phyloP scores from a whole-genome alignment of 192 early-diverging fungal genomes.

The Coemansia sp. region DNA sequence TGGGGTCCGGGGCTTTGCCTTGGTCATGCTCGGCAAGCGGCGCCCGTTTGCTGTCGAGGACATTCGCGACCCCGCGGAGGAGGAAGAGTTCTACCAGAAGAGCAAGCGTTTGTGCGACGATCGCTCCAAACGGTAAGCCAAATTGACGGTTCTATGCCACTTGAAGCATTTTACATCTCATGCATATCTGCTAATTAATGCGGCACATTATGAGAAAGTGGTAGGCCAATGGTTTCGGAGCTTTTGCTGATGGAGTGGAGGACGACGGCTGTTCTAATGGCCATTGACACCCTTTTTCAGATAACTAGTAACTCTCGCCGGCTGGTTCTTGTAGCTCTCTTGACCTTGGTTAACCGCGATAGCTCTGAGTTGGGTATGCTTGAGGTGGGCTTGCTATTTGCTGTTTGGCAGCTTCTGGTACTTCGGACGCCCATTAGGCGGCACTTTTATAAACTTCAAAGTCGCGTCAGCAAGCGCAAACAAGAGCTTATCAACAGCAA shows the following conservation, averaged over 20 bases:
- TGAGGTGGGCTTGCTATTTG: not conserved
- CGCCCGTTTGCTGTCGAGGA: not conserved
- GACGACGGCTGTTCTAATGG: not conserved
- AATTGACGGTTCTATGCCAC: no score
- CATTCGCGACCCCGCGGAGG: not conserved
- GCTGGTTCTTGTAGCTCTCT: constrained; percentile 3
- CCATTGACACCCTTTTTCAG: not conserved
- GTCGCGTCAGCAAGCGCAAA: not conserved
- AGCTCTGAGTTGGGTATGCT: not conserved
- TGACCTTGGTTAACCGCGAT: not conserved
- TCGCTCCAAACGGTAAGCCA: not conserved
- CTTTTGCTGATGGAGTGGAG: constrained; percentile 3
- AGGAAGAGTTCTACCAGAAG: not conserved
- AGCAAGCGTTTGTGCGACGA: not conserved
- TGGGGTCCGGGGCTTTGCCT: not conserved
- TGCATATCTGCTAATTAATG: no score
- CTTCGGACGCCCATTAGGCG: not conserved
- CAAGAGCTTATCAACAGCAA: constrained; percentile 6
- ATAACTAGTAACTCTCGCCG: not conserved
- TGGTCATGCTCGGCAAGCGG: not conserved
- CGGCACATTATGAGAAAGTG: no score
- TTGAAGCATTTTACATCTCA: no score
- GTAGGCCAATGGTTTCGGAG: not conserved
- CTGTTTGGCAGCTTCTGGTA: constrained; percentile 13
- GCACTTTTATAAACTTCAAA: not conserved